Evolutionary conservation across 371 early-diverging fungal species (phyloP).

Genomic region (Smittium mucronatum): DNA sequence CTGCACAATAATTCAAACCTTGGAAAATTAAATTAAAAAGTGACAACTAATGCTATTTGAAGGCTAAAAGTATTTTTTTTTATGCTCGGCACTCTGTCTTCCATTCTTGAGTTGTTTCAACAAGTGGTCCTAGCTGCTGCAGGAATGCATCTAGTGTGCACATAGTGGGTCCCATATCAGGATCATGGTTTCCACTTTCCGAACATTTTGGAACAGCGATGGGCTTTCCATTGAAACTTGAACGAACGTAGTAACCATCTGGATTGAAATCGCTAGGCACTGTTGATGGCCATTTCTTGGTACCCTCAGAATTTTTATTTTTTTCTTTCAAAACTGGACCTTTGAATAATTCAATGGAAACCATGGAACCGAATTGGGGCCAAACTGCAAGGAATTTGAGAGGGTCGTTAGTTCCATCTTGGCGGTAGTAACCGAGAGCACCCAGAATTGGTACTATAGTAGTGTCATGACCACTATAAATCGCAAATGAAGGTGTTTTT

Average conservation of each 20-base stretch:
- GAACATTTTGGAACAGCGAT: slow-evolving; percentile 47
- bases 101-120: slow-evolving; percentile 3
- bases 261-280: slow-evolving; percentile 7
- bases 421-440: slow-evolving; percentile 11
- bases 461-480: slow-evolving; percentile 58
- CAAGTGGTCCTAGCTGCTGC: slow-evolving; percentile 20
- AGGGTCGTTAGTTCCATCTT: background rate
- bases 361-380: background rate
- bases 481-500: background rate
- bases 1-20: no score
- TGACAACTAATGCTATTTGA: no score
- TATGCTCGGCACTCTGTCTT: slow-evolving; percentile 4
- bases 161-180: slow-evolving; percentile 39
- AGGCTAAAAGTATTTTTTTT: no score
- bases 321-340: slow-evolving; percentile 13
- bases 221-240: slow-evolving; percentile 49
- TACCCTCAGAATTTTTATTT: background rate
- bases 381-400: background rate
- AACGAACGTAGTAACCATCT: slow-evolving; percentile 45
- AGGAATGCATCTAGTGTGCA: slow-evolving; percentile 60
- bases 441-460: slow-evolving; percentile 45
- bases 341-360: slow-evolving; percentile 21
- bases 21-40: no score
- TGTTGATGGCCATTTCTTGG: slow-evolving; percentile 14
- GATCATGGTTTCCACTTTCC: slow-evolving; percentile 39